Percentiles rank a stretch among this genome's conserved stretches.
Conservation (phyloP, 768 basidiomycete species). For the Hebeloma cylindrosporum region DNA sequence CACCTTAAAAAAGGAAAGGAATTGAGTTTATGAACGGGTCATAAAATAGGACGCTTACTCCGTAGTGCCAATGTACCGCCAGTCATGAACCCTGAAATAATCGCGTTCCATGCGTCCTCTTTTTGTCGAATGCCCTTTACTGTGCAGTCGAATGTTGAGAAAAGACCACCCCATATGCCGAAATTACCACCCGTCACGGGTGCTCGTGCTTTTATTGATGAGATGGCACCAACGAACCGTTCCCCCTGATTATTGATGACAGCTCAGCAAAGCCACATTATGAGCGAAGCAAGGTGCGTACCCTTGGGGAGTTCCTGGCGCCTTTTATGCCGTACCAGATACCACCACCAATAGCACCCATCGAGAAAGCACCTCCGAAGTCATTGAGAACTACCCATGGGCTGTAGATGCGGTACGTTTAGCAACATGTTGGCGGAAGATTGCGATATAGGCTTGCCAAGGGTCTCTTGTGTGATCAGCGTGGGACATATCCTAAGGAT, state of each 20-base stretch:
- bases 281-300: conserved; percentile 34
- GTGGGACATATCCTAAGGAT: conserved; percentile 20
- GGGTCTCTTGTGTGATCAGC: conserved; percentile 31
- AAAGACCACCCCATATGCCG: conserved; percentile 96
- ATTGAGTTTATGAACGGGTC: neutral
- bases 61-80: conserved; percentile 93
- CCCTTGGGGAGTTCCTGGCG: conserved; percentile 92
- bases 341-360: conserved; percentile 97
- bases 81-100: conserved; percentile 97
- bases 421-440: neutral
- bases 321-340: conserved; percentile 99
- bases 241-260: conserved; percentile 64
- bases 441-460: conserved; percentile 16
- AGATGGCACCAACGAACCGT: conserved; percentile 88
- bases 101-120: conserved; percentile 99
- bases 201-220: conserved; percentile 96
- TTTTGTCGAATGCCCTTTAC: conserved; percentile 97
- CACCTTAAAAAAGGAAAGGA: conserved; percentile 52
- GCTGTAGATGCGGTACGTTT: conserved; percentile 41
- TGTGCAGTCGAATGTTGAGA: conserved; percentile 97
- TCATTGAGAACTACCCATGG: conserved; percentile 99
- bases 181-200: conserved; percentile 98
- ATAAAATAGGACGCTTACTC: conserved; percentile 58
- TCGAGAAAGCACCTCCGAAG: conserved; percentile 95
- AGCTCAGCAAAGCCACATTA: conserved; percentile 10